These are phyloP conservation scores for Tetrahymena elliotti DNA, from an alignment of 73 alveolate species.

Conservation along the genomic window DNA sequence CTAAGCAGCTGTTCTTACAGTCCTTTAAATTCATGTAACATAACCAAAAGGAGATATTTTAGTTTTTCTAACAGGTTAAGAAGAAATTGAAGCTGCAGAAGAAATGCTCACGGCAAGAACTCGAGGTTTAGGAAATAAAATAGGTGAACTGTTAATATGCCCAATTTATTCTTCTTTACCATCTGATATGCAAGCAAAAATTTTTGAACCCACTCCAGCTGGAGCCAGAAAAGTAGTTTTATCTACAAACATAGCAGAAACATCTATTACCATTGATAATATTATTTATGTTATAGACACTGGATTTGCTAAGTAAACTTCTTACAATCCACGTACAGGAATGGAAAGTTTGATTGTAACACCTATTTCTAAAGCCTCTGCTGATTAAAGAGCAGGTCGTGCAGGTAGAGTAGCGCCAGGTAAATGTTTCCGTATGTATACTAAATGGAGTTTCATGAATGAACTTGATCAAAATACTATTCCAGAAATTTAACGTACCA, in stretches of 20 bases:
- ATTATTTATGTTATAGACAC: conserved; percentile 97
- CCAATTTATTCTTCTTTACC: conserved; percentile 98
- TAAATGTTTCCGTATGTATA: conserved; percentile 97
- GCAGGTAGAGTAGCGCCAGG: conserved; percentile 99
- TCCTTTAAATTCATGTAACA: conserved; percentile 96
- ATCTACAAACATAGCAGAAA: conserved; percentile 98
- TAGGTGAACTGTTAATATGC: conserved; percentile 88
- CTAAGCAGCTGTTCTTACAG: conserved; percentile 96
- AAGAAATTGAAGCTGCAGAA: conserved; percentile 96
- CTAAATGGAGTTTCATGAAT: conserved; percentile 92
- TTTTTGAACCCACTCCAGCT: conserved; percentile 96
- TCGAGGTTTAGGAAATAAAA: conserved; percentile 89
- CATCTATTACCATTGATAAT: conserved; percentile 93
- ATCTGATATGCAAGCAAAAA: conserved; percentile 97
- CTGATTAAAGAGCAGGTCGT: conserved; percentile 76
- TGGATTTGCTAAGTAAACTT: conserved; percentile 95
- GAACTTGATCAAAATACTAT: conserved; percentile 93
- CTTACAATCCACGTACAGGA: conserved; percentile 97
- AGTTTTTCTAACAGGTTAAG: conserved; percentile 98
- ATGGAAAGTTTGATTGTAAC: conserved; percentile 81
- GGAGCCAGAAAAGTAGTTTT: conserved; percentile 95
- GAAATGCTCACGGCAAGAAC: conserved; percentile 90
- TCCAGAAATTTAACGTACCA: conserved; percentile 99
- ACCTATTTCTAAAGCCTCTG: conserved; percentile 49
- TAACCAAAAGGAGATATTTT: conserved; percentile 99